Evolutionary conservation across 2,329 filamentous ascomycete genomes (phyloP), one percentile per base, ranked within the genome.

Genomic region (Neofusicoccum cordaticola): DNA sequence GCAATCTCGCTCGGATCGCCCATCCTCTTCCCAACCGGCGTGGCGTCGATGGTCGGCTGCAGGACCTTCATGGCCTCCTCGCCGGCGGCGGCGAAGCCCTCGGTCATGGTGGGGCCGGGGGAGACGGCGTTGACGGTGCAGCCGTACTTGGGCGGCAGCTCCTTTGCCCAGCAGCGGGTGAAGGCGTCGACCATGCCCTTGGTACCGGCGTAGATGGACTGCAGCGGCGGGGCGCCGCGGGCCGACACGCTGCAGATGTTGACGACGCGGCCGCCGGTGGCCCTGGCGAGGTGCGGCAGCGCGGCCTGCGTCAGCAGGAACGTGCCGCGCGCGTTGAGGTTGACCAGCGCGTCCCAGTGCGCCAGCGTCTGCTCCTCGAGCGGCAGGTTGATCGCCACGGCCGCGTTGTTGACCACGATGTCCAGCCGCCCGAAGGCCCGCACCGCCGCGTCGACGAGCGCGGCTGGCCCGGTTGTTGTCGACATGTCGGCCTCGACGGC

Each of bases 101-200:
- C 70, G 6, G 80, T 82, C 68, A 68, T 74, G 2, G 78, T 81
- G 5, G 80, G 79, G 0, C 81, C 81, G 0, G 80, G 81, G 27
- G 72, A 75, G 9, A 82, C 79, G 2, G 77, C 70, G 63, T 82
- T 82, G 27, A 83, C 80, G 1, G 81, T 83, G 67, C 78, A 80
- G 4, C 77, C 77, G 67, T 82, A 82, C 63, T 78, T 77, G 1
- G 74, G 78, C 15, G 80, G 78, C 41, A 82, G 70, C 66, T 83
- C 81, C 69, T 78, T 80, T 8, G 76, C 75, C 78, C 81, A 82
- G 45, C 74, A 75, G 27, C 74, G 71, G 0, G 81, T 83, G 63
- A 83, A 81, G 2, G 74, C 75, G 66, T 83, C 81, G 0, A 82
- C 74, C 79, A 82, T 82, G n/a, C 79, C 80, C 68, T 83, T 83